Base-by-base conservation (phyloP, 768 basidiomycete genomes). In the Chalciporus chontae region DNA sequence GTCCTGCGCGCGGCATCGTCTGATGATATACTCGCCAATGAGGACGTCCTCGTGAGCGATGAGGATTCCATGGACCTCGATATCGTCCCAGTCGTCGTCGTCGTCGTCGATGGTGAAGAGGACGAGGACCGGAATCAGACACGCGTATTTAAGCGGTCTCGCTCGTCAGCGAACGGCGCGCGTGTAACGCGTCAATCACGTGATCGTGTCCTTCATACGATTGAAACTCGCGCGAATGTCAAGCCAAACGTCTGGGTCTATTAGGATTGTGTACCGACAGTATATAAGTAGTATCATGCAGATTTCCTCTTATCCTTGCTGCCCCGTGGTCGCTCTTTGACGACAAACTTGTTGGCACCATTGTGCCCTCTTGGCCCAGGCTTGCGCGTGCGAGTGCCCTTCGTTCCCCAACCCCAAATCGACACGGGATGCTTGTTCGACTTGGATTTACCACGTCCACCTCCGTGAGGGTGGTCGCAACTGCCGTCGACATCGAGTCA, bases 371-470 rank as follows among this genome's bases (percentile, higher is more conserved):
- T 91, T 50, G 87, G 90, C 40, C 92, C 92, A 14, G 93, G 90
- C 65, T 92, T 87, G 62, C 95, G 85, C 48, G 95, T 99, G 50
- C 95, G 80, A 53, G 84, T 90, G 51, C 94, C 94, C 74, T 93
- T 92, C 13, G 91, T 88, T 50, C 87, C 78, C 88, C 90, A 93
- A 48, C 92, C 94, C 86, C 87, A 96, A 46, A 90, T 81, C 10
- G 90, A 93, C 23, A 89, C 84, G 3, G 94, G 92, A 65, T 94
- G 85, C 65, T 91, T 95, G 80, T 94, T 85, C 50, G 90, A 91
- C 77, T 99, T 98, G 52, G 88, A 90, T 70, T 95, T 97, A 59
- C 95, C 95, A 71, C 95, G 87, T 69, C 95, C 95, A 75, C 95
- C 94, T 70, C 94, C 94, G 66, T 96, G 94, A 53, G 95, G 94